Conservation (phyloP, 176 grass and related monocot genomes). For the Cocos nucifera region DNA sequence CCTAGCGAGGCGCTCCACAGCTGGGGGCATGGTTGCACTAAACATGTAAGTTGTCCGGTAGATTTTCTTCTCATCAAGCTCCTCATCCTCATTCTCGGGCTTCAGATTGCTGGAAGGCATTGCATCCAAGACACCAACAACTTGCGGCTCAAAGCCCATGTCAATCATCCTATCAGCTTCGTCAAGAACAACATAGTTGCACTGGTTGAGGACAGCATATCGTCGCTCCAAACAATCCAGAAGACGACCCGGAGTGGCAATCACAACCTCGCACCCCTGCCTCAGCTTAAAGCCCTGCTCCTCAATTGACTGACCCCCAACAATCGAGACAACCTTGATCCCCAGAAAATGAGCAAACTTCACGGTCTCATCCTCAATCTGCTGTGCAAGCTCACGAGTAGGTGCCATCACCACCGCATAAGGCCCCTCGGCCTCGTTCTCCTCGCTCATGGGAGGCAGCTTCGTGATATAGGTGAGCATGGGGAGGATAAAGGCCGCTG, state of each 20-base stretch:
- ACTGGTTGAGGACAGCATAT: constrained; percentile 94
- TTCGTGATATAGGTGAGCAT: constrained; percentile 91
- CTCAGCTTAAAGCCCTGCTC: constrained; percentile 93
- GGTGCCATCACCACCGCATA: constrained; percentile 98
- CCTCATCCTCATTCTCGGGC: constrained; percentile 97
- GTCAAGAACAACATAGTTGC: constrained; percentile 96
- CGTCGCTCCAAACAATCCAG: constrained; percentile 94
- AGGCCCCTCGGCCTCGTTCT: constrained; percentile 91
- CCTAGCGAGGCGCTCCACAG: constrained; percentile 87
- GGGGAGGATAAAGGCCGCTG: constrained; percentile 89
- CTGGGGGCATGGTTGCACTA: constrained; percentile 93
- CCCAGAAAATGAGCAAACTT: constrained; percentile 93
- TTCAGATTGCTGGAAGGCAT: constrained; percentile 99
- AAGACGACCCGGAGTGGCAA: constrained; percentile 85
- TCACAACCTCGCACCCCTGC: constrained; percentile 94
- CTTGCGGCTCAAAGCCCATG: constrained; percentile 98
- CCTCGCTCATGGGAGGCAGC: constrained; percentile 81
- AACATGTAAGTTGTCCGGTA: constrained; percentile 99
- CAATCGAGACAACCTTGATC: constrained; percentile 93
- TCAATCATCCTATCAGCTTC: constrained; percentile 99
- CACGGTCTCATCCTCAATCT: constrained; percentile 96
- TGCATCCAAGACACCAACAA: constrained; percentile 81
- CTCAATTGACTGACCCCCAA: constrained; percentile 95
- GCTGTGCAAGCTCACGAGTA: constrained; percentile 92
- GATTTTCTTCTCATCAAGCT: constrained; percentile 89